Conservation (phyloP, 305 asterid genomes). For the Euphrasia arctica region DNA sequence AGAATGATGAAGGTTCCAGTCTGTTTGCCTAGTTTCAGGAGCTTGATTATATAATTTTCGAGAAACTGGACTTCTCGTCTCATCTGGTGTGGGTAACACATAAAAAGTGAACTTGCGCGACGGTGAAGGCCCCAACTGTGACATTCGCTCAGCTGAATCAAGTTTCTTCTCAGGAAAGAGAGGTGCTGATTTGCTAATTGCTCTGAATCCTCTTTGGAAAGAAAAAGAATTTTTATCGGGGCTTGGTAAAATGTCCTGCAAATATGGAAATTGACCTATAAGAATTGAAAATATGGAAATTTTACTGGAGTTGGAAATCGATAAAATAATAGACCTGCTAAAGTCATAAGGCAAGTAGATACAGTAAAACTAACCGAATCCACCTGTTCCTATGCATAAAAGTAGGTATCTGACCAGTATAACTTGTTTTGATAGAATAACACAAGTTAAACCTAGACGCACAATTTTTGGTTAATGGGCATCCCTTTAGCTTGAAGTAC, state of each 20-base stretch:
- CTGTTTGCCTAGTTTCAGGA: constrained; percentile 43
- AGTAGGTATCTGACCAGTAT: no score
- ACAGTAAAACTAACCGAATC: no score
- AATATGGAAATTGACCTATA: constrained; percentile 23
- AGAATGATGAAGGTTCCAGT: constrained; percentile 14
- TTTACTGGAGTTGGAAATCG: no score
- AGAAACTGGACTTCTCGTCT: constrained; percentile 49
- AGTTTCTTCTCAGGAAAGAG: constrained; percentile 46
- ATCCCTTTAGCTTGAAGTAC: no score
- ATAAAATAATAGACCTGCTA: no score
- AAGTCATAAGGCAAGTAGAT: no score
- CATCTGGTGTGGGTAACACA: constrained; percentile 83
- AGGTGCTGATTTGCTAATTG: constrained; percentile 86
- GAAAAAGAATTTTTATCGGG: constrained; percentile 39
- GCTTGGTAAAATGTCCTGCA: constrained; percentile 49
- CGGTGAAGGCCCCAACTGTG: constrained; percentile 57
- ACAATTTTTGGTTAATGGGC: no score
- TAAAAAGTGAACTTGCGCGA: constrained; percentile 68
- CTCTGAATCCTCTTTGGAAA: constrained; percentile 43
- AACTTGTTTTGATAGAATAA: not conserved
- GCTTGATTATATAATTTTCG: constrained; percentile 39
- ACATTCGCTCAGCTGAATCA: constrained; percentile 45
- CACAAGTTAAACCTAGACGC: no score
- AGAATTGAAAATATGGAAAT: constrained; percentile 20
- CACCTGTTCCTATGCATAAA: no score